These are phyloP conservation scores for Kwoniella pini DNA, from an alignment of 768 basidiomycete species.

Conservation along the genomic window DNA sequence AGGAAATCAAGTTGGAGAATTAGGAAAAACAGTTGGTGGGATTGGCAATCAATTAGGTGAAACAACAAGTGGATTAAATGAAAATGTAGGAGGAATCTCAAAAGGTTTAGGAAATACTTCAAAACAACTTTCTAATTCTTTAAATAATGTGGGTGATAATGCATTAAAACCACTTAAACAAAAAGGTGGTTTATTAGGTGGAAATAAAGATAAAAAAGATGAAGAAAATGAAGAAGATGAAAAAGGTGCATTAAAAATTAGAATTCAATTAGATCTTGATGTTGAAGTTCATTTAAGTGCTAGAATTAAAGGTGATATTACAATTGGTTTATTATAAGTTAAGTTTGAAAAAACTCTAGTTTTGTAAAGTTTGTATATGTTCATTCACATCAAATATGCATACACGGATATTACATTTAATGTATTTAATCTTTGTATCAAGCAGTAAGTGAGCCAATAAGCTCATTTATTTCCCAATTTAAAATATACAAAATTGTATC, in stretches of 20 bases:
- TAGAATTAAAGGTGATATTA: slow-evolving; percentile 22
- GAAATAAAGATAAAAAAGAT: background rate
- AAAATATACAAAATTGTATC: no score
- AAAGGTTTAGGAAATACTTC: slow-evolving; percentile 4
- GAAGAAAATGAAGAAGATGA: slow-evolving; percentile 3
- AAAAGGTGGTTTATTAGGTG: slow-evolving; percentile 8
- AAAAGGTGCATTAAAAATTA: slow-evolving; percentile 13
- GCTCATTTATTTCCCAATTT: no score
- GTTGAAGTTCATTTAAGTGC: slow-evolving; percentile 21
- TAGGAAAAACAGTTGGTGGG: background rate
- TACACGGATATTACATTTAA: no score
- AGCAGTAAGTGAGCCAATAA: no score
- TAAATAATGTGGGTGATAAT: slow-evolving; percentile 4
- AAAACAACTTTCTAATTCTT: background rate
- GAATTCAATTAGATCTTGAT: slow-evolving; percentile 18
- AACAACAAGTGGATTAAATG: background rate
- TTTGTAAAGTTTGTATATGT: no score
- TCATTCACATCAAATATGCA: no score
- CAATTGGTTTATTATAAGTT: slow-evolving; percentile 15
- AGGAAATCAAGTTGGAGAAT: background rate
- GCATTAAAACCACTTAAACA: slow-evolving; percentile 4
- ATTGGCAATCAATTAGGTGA: slow-evolving; percentile 6
- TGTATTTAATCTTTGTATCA: no score
- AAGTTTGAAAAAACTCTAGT: no score
- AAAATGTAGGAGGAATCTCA: background rate